Evolutionary conservation across 2,329 filamentous ascomycete genomes (phyloP), one percentile per base, ranked within the genome.

Genomic region (Lasiodiplodia sp.): DNA sequence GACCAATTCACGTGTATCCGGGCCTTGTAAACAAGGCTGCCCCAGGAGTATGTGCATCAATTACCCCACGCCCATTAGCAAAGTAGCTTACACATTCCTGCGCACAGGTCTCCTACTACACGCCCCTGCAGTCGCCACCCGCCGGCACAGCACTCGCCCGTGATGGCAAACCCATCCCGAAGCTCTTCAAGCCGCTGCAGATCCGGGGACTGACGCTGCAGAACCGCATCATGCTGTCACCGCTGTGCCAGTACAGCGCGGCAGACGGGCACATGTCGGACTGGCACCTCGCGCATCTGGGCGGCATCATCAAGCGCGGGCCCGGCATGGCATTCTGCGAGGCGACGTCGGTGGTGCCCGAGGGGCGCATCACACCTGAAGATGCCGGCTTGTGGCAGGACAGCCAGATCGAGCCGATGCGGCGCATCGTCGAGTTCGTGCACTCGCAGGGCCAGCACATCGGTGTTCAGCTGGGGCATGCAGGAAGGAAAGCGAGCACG

Each of bases 301-400:
- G 93, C 68, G 90, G 92, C 70, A 94, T 94, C 73, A 86, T 92
- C 25, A 85, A 91, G 69, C 88, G 91, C 68, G 94, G 94, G 14
- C 90, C 92, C 0, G 91, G 88, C 1, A 83, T 97, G 21, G 83
- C 91, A 60, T 87, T 94, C 69, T 84, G 94, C 68, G 94, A 97
- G 82, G 93, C 94, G 31, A 94, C 92, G 0, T 84, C 89, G 38
- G 91, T 97, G 0, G 84, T 87, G 11, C 81, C 92, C 6, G 89
- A 94, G 72, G 94, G 94, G 34, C 88, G 94, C 67, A 97, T 97
- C 82, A 91, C 92, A 0, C 93, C 93, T 1, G 85, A 94, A 77
- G 92, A 95, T 77, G 81, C 83, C 14, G 93, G 94, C 0, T 81
- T 97, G 8, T 97, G 94, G 94, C 85, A 91, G 71, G 94, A 97